A percentile compares a stretch with the other conserved stretches of the same genome.
These are phyloP conservation scores for Kipferlia bialata DNA, from an alignment of 78 protist genomes.

Conservation along the genomic window DNA sequence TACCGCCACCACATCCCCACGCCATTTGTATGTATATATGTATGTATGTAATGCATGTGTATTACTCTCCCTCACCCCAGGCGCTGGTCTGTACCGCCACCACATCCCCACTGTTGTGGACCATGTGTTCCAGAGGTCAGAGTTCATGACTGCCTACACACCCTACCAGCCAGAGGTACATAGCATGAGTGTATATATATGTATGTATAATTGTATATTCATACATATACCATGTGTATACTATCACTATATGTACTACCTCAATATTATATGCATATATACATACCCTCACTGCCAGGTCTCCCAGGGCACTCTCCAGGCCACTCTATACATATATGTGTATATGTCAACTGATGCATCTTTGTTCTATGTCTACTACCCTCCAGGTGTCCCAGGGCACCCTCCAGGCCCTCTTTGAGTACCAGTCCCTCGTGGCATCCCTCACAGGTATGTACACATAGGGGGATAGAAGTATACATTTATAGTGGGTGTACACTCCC, in stretches of 20 bases:
- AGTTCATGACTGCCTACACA: conserved; percentile 26
- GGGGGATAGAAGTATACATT: background rate
- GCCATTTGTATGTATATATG: too few species aligned
- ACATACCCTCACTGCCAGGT: too few species aligned
- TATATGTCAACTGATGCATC: background rate
- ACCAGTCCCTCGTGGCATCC: background rate
- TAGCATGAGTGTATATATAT: background rate
- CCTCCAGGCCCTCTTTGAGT: conserved; percentile 22
- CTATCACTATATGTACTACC: background rate
- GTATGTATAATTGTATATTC: too few species aligned
- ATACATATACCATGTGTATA: too few species aligned
- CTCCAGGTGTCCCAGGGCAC: conserved; percentile 35
- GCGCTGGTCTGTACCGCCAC: conserved; percentile 24
- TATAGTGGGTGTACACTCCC: too few species aligned
- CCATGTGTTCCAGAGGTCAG: conserved; percentile 13
- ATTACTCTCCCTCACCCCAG: conserved; percentile 13
- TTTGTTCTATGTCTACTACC: too few species aligned
- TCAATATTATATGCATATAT: too few species aligned
- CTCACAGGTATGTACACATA: conserved; percentile 7
- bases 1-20: conserved; percentile 22
- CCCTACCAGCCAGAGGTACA: conserved; percentile 25
- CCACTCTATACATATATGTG: too few species aligned
- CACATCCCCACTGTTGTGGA: conserved; percentile 20
- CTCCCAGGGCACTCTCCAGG: too few species aligned
- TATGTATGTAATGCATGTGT: too few species aligned